Evolutionary conservation across 176 grass and related monocot species (phyloP).

Genomic region (Aegilops tauschii): DNA sequence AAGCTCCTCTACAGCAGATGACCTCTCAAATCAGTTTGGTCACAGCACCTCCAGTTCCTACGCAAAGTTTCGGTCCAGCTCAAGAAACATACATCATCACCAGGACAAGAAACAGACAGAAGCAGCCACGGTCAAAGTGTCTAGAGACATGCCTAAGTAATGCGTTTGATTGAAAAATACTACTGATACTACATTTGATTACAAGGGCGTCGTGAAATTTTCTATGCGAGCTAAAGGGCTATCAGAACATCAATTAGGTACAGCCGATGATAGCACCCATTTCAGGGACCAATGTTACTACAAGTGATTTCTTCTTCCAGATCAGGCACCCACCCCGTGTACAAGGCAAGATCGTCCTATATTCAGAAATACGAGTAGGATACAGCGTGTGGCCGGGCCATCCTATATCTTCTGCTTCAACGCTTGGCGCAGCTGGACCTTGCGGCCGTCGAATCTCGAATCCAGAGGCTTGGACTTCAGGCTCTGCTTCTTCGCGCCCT

Average conservation of each 20-base stretch:
- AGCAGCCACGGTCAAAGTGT: not conserved
- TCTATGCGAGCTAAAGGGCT: slow-evolving; percentile 15
- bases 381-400: not conserved
- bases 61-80: too few relatives aligned
- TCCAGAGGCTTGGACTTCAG: slow-evolving; percentile 63
- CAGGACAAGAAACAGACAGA: not conserved
- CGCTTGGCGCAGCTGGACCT: slow-evolving; percentile 67
- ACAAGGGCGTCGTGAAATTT: slow-evolving; percentile 31
- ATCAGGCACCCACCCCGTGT: not conserved
- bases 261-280: not conserved
- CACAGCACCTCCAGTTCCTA: not conserved
- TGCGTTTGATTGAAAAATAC: slow-evolving; percentile 20
- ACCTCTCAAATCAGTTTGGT: not conserved
- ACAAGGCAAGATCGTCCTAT: not conserved
- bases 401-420: slow-evolving; percentile 74
- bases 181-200: slow-evolving; percentile 45
- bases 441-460: slow-evolving; percentile 50
- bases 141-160: not conserved
- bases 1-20: not conserved
- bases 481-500: slow-evolving; percentile 48
- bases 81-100: not conserved
- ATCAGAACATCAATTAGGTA: slow-evolving; percentile 33
- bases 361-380: not conserved
- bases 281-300: not conserved
- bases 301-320: not conserved